phyloP scores from a whole-genome alignment of 2,329 filamentous ascomycete species.

The Epichloe typhina region DNA sequence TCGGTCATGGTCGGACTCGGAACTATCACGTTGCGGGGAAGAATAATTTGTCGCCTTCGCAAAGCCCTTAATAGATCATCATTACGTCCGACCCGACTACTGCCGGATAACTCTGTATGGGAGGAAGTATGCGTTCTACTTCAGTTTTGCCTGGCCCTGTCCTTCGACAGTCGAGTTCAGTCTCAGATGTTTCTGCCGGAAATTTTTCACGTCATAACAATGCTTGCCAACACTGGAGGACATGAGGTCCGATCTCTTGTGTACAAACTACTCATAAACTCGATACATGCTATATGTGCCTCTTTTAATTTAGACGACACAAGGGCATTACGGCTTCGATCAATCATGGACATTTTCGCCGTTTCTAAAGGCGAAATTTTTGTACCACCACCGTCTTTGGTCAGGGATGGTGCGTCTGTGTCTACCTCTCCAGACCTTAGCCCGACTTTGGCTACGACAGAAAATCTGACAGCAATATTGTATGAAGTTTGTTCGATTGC shows the following conservation, averaged over 20 bases:
- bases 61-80: slow-evolving; percentile 57
- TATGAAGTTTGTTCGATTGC: slow-evolving; percentile 52
- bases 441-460: slow-evolving; percentile 40
- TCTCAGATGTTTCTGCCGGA: slow-evolving; percentile 56
- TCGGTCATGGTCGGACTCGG: slow-evolving; percentile 51
- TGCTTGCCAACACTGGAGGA: slow-evolving; percentile 53
- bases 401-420: slow-evolving; percentile 40
- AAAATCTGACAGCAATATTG: slow-evolving; percentile 46
- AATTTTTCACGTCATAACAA: slow-evolving; percentile 57
- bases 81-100: slow-evolving; percentile 48
- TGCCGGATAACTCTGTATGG: slow-evolving; percentile 57
- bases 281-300: slow-evolving; percentile 54
- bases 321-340: slow-evolving; percentile 40
- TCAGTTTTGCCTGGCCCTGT: slow-evolving; percentile 52
- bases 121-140: slow-evolving; percentile 55
- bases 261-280: slow-evolving; percentile 51
- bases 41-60: slow-evolving; percentile 49
- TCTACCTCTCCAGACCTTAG: slow-evolving; percentile 41
- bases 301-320: slow-evolving; percentile 50
- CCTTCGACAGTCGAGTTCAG: slow-evolving; percentile 55
- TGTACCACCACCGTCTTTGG: slow-evolving; percentile 29
- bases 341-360: slow-evolving; percentile 43
- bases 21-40: slow-evolving; percentile 52
- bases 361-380: slow-evolving; percentile 48
- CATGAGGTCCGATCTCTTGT: slow-evolving; percentile 44